Conservation (phyloP, 805 yeast genomes). For the Grigorovia yakushimaensis region DNA sequence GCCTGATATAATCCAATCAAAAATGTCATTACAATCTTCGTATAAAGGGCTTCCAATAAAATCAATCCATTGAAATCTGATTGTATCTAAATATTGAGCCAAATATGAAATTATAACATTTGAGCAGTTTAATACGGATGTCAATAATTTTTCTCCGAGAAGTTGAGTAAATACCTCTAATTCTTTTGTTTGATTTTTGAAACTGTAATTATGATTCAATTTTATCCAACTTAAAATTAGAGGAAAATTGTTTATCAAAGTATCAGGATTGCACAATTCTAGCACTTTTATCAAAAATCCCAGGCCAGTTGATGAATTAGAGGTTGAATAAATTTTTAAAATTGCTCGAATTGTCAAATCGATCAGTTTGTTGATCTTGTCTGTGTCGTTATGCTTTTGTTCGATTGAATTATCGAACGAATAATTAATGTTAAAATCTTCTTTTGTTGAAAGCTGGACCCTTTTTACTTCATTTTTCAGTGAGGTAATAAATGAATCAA, state of each 20-base stretch:
- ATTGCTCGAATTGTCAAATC: background rate
- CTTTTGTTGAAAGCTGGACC: background rate
- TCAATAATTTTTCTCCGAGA: constrained; percentile 17
- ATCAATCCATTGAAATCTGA: constrained; percentile 21
- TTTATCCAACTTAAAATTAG: background rate
- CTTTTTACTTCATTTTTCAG: background rate
- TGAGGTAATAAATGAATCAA: background rate
- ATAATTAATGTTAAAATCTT: background rate
- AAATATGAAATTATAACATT: constrained; percentile 11
- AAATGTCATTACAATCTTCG: constrained; percentile 40
- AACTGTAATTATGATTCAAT: background rate
- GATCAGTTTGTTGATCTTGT: background rate
- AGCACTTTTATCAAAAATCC: background rate
- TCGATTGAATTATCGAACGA: background rate
- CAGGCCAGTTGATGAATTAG: background rate
- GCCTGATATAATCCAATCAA: constrained; percentile 35
- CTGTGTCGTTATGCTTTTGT: background rate
- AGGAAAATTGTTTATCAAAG: background rate
- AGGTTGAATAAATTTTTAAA: background rate
- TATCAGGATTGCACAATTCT: background rate
- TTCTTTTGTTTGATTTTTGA: background rate
- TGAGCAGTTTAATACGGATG: constrained; percentile 15
- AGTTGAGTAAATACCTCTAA: constrained; percentile 11
- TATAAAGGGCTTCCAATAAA: constrained; percentile 18
- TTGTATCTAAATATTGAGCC: constrained; percentile 11